Conservation (phyloP, 306 rosid genomes). For the Sindora glabra region DNA sequence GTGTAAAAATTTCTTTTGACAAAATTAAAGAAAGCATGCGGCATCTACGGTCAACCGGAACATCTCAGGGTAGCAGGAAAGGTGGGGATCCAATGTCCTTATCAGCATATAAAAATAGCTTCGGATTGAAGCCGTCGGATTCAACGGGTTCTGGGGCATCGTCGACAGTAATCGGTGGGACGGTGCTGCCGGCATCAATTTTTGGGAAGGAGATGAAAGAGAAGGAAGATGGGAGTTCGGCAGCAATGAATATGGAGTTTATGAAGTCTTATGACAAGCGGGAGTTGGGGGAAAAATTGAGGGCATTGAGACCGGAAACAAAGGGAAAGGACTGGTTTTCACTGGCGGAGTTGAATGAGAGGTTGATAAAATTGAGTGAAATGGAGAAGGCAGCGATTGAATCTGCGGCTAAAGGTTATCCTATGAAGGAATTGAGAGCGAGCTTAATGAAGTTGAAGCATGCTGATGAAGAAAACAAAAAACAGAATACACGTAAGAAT, state of each 20-base stretch:
- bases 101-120: not conserved
- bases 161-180: constrained; percentile 20
- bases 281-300: constrained; percentile 58
- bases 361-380: constrained; percentile 53
- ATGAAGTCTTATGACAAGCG: constrained; percentile 21
- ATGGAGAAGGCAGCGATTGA: constrained; percentile 32
- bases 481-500: constrained; percentile 22
- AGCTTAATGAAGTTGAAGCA: not conserved
- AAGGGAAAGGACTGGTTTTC: constrained; percentile 45
- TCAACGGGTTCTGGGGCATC: not conserved
- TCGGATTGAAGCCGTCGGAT: constrained; percentile 13
- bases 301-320: constrained; percentile 46
- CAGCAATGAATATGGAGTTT: constrained; percentile 16
- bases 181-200: constrained; percentile 17
- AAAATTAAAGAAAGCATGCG: constrained; percentile 29
- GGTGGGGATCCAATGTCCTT: not conserved
- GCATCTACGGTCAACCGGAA: not conserved
- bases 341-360: constrained; percentile 52
- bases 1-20: not conserved
- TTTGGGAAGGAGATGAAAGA: constrained; percentile 34
- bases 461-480: not conserved
- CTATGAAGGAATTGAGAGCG: not conserved
- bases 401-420: not conserved
- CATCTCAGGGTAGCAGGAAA: not conserved
- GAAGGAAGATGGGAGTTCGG: not conserved